Evolutionary conservation across 2,329 filamentous ascomycete genomes (phyloP), one percentile per base, ranked within the genome.

Genomic region (Beauveria sp.): DNA sequence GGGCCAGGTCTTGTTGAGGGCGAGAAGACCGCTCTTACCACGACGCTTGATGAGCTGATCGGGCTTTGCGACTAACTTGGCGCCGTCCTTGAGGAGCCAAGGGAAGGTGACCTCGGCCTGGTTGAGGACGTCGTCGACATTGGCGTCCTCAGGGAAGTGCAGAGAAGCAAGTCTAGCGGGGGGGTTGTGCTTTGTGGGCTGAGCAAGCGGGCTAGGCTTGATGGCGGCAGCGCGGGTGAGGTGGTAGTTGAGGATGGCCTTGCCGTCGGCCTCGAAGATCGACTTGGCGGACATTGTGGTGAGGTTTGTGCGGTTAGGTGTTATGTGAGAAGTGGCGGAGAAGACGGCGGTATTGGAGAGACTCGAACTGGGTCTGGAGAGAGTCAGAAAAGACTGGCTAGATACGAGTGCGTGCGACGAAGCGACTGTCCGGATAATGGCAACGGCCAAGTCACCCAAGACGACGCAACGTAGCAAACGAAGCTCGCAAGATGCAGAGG

Each of bases 221-320:
- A 99, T 96, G 77, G 96, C 89, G 68, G 92, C 88, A 70, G 94
- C 91, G 76, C 94, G 90, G 71, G 94, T 97, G 80, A 99, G 92
- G 84, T 97, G 94, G 86, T 97, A 99, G 90, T 97, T 97, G 86
- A 99, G 86, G 83, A 99, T 97, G 85, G 94, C 94, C 90, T 99
- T 99, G 86, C 94, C 94, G 83, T 99, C 94, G 84, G 93, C 93
- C 85, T 99, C 94, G 84, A 90, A 81, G 76, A 99, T 97, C 69
- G 93, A 90, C 83, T 99, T 99, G 79, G 94, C 76, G 68, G 76
- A 78, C 76, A 78, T 78, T 69, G 43, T 60, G 63, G 74, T 16
- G 71, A 48, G 46, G 9, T 66, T 66, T 66, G 68, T 67, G 64
- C 64, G 67, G 61, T 65, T 63, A 62, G 61, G 48, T 61, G 64